phyloP scores from a whole-genome alignment of 176 grass and related monocot species.

The Musa acuminata region DNA sequence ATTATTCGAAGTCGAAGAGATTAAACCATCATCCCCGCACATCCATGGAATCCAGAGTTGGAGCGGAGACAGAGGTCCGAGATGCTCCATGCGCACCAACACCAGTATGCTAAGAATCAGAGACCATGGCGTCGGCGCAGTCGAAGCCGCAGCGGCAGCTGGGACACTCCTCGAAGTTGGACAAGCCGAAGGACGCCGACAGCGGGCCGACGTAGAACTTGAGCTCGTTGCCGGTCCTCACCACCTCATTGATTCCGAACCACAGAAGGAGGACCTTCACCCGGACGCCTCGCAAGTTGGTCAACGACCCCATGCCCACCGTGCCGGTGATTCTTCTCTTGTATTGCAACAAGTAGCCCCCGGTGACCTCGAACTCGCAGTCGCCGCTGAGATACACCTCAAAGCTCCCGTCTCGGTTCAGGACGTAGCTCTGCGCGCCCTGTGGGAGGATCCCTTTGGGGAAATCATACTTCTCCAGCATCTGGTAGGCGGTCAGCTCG shows the following conservation, averaged over 20 bases:
- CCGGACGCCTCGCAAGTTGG: constrained; percentile 42
- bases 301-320: constrained; percentile 26
- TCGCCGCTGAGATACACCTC: constrained; percentile 28
- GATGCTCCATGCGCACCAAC: no score
- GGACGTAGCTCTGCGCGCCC: constrained; percentile 56
- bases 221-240: constrained; percentile 35
- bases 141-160: constrained; percentile 22
- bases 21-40: no score
- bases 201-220: constrained; percentile 39
- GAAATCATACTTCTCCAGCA: constrained; percentile 55
- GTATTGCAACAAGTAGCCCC: constrained; percentile 28
- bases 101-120: neutral
- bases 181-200: constrained; percentile 46
- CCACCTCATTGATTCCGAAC: constrained; percentile 53
- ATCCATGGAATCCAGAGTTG: no score
- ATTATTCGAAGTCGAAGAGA: no score
- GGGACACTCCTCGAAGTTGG: constrained; percentile 59
- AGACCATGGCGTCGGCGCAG: neutral
- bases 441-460: constrained; percentile 54
- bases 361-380: constrained; percentile 41
- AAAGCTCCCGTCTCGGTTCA: constrained; percentile 52
- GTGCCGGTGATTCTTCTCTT: constrained; percentile 29
- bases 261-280: constrained; percentile 50
- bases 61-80: no score
- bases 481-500: constrained; percentile 45